Base-by-base conservation (phyloP, 768 basidiomycete species). In the Rhodotorula toruloides region DNA sequence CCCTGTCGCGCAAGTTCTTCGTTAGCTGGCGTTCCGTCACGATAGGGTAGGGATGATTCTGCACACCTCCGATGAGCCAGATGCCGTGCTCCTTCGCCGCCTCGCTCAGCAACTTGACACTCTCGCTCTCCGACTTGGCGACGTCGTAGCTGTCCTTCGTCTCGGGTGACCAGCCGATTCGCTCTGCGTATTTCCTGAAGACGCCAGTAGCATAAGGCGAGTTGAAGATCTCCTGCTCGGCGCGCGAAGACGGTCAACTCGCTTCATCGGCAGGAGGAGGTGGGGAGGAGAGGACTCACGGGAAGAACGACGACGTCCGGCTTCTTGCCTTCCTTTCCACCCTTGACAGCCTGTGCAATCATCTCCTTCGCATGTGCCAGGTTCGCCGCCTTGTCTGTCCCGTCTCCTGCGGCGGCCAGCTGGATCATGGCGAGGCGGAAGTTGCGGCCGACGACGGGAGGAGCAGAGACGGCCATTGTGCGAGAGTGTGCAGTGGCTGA, bases 361-460 rank as follows among this genome's bases (percentile, higher is more conserved):
- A 40, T 84, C 81, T 4, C 49, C 13, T 31, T n/a, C 0, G 94
- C 94, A 82, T 91, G 89, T 50, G 80, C 81, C 63, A 99, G 81
- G 77, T 97, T 98, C 22, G 82, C 70, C 0, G 80, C 70, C 79
- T 97, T 98, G 79, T 86, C 83, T 58, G 80, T 80, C n/a, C 90
- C 90, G n/a, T 48, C 54, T 22, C 65, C 65, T 3, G 59, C 52
- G 22, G 53, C 25, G 16, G 58, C 50, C 8, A 99, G 84, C 77
- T 99, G 96, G 62, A 97, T 84, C 52, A 97, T 82, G 1, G 93
- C 91, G 58, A 99, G 82, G 27, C 82, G 87, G 79, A 97, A 97
- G 4, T 85, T 82, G 10, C 46, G 36, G 21, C 67, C 74, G 0
- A 6, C 6, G n/a, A 72, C 61, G 13, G 62, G 65, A 0, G 66